Evolutionary conservation across 1,284 basidiomycete species (phyloP), one percentile per base, ranked within the genome.

Genomic region (Sporisorium iseilematis-ciliati): DNA sequence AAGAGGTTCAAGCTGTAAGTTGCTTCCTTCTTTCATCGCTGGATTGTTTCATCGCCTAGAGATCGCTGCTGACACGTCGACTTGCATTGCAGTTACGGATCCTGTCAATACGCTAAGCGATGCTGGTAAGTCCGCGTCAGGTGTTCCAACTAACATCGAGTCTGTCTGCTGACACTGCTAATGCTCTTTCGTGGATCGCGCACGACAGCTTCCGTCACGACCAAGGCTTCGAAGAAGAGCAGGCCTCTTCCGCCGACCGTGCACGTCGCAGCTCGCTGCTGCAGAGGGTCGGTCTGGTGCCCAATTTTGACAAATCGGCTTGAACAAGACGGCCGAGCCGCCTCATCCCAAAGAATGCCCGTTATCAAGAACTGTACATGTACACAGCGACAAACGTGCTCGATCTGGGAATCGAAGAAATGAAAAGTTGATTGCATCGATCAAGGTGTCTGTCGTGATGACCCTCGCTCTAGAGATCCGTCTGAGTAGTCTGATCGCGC

Each of bases 101-200:
- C 92, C 18, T 95, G 93, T 84, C 93, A 92, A 0, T 95, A 94
- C 79, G 93, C 93, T 56, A 93, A 93, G 86, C 88, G 93, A 43
- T 86, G 80, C 66, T 76, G 74, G 73, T 75, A 55, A 64, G 73
- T 65, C 21, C 18, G 40, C 40, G 43, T 49, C 29, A 29, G 4
- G 26, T 18, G 8, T 1, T 4, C 2, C 31, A 4, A 7, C 18
- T 18, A 16, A 29, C 29, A 20, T 2, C 14, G 4, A 14, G 16
- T 26, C 38, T 11, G 7, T 12, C n/a, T 20, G 23, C n/a, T 21
- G 25, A 48, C 21, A 8, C n/a, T 38, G 11, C 35, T 38, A 38
- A 16, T 12, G 35, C 35, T 38, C 35, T 38, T 20, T 31, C 46
- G 16, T 10, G 2, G 4, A 2, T 49, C 18, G 8, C 10, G 20